A percentile compares a stretch with the other conserved stretches of the same genome.
These are phyloP conservation scores for Apiospora saccharicola DNA, from an alignment of 2,329 filamentous ascomycete species.

Conservation along the genomic window DNA sequence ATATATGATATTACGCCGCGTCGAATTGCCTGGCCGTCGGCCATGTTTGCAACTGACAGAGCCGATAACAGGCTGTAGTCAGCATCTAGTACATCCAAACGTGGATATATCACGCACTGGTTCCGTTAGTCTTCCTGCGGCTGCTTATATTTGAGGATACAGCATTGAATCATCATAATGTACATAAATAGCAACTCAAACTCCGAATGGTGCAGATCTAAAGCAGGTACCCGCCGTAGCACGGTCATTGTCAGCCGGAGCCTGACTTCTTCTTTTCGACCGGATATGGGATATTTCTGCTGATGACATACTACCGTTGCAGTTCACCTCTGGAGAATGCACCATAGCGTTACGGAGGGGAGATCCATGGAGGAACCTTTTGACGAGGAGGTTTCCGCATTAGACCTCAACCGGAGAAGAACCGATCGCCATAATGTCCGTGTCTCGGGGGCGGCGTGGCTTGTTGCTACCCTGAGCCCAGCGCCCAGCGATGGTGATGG, in stretches of 20 bases:
- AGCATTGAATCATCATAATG: too few relatives aligned
- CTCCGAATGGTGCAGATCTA: background rate
- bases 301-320: background rate
- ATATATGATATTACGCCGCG: background rate
- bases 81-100: background rate
- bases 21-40: background rate
- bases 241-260: background rate
- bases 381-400: constrained; percentile 17
- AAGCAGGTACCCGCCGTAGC: constrained; percentile 2
- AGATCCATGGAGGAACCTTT: background rate
- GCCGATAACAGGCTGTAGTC: background rate
- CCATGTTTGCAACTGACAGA: background rate
- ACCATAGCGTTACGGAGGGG: background rate
- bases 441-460: background rate
- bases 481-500: background rate
- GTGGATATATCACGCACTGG: background rate
- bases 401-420: background rate
- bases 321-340: background rate
- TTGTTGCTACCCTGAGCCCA: constrained; percentile 1
- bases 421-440: background rate
- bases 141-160: background rate
- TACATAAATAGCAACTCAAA: background rate
- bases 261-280: background rate
- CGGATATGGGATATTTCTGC: background rate
- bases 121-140: background rate